Percentiles rank a stretch among this genome's conserved stretches.
Evolutionary conservation across 1,139 yeast species (phyloP).

Genomic region (Yamadazyma diddensiae): DNA sequence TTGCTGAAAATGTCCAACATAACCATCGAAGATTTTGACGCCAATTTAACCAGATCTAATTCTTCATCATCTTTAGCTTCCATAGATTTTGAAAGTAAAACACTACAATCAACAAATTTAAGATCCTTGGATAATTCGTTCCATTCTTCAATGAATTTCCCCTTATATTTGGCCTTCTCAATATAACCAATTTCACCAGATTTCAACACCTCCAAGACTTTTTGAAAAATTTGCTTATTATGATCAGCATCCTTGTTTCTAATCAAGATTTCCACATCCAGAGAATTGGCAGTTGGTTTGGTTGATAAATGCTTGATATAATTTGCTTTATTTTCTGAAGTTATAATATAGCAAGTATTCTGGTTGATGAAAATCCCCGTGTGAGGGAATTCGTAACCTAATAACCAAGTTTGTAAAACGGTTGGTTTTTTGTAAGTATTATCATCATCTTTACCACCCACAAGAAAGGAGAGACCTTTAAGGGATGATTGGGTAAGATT

Average conservation of each 20-base stretch:
- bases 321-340: conserved; percentile 86
- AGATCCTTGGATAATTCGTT: conserved; percentile 44
- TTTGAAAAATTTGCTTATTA: conserved; percentile 62
- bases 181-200: conserved; percentile 58
- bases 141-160: conserved; percentile 84
- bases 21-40: conserved; percentile 75
- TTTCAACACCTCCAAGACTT: conserved; percentile 52
- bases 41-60: conserved; percentile 59
- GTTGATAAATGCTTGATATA: conserved; percentile 57
- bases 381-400: conserved; percentile 94
- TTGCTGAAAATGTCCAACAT: conserved; percentile 84
- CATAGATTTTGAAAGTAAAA: conserved; percentile 54
- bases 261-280: conserved; percentile 64
- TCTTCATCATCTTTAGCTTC: conserved; percentile 83
- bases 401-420: conserved; percentile 84
- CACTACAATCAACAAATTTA: conserved; percentile 52
- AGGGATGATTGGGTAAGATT: too few relatives aligned
- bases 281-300: conserved; percentile 35
- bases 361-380: conserved; percentile 70
- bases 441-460: conserved; percentile 83
- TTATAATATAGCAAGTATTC: conserved; percentile 62
- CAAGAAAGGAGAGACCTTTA: conserved; percentile 65
- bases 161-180: conserved; percentile 72
- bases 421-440: conserved; percentile 91
- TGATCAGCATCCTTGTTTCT: conserved; percentile 81